Evolutionary conservation across 768 basidiomycete species (phyloP).

Genomic region (Pholiota molesta): DNA sequence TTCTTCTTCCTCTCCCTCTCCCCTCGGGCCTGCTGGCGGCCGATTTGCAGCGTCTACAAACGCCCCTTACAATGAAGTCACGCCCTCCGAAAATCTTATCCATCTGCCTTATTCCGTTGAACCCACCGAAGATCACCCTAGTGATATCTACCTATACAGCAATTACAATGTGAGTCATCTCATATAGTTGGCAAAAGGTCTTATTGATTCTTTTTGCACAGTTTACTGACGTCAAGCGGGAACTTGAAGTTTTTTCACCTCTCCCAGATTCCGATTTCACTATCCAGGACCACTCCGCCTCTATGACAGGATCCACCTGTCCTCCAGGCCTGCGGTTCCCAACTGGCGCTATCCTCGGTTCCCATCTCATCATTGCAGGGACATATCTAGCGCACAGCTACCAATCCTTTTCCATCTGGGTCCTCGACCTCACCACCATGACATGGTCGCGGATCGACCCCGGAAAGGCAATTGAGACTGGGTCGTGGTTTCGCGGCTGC

Average conservation of each 20-base stretch:
- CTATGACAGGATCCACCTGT: slow-evolving; percentile 81
- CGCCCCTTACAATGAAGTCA: slow-evolving; percentile 48
- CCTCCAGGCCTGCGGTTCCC: slow-evolving; percentile 97
- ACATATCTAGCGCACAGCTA: slow-evolving; percentile 94
- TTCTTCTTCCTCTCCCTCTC: slow-evolving; percentile 42
- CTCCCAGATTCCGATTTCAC: slow-evolving; percentile 75
- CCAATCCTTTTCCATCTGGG: slow-evolving; percentile 97
- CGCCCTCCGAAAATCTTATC: slow-evolving; percentile 58
- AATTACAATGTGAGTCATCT: slow-evolving; percentile 84
- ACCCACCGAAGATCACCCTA: slow-evolving; percentile 75
- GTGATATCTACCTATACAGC: slow-evolving; percentile 89
- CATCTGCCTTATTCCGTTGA: slow-evolving; percentile 79
- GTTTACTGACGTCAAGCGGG: slow-evolving; percentile 95
- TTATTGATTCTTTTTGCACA: slow-evolving; percentile 29
- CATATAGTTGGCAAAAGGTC: background rate
- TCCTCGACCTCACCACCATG: slow-evolving; percentile 82
- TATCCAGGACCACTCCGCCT: slow-evolving; percentile 76
- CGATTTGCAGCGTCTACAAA: slow-evolving; percentile 56
- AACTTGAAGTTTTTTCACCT: slow-evolving; percentile 90
- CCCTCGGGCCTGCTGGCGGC: slow-evolving; percentile 57
- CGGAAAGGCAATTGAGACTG: slow-evolving; percentile 80
- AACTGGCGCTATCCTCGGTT: slow-evolving; percentile 89
- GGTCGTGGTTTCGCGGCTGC: slow-evolving; percentile 95
- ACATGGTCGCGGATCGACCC: slow-evolving; percentile 89
- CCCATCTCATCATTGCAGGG: slow-evolving; percentile 91